Conservation (phyloP, 2,329 filamentous ascomycete genomes). For the Hortaea werneckii region DNA sequence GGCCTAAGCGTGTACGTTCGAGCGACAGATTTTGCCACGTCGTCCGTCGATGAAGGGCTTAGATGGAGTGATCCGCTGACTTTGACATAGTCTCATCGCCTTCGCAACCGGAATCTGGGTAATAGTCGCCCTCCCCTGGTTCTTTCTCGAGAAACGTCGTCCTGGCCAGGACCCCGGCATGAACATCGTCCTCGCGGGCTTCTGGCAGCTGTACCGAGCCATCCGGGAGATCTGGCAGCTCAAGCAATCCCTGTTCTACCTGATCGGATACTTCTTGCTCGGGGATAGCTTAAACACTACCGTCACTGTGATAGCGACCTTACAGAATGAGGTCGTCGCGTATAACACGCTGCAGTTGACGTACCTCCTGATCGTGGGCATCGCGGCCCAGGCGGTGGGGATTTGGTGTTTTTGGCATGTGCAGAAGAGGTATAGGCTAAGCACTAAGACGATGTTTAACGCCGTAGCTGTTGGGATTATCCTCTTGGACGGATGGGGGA, state of each 20-base stretch:
- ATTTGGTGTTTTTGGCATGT: constrained; percentile 50
- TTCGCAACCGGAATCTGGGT: constrained; percentile 57
- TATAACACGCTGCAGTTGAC: constrained; percentile 57
- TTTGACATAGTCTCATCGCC: constrained; percentile 40
- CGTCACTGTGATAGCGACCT: constrained; percentile 55
- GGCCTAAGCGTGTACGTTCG: constrained; percentile 52
- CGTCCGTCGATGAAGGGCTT: no score
- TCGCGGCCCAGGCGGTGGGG: constrained; percentile 51
- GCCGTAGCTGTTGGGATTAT: constrained; percentile 52
- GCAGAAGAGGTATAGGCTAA: constrained; percentile 49
- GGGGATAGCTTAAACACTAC: constrained; percentile 63
- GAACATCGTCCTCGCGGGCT: constrained; percentile 47
- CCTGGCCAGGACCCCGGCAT: constrained; percentile 46
- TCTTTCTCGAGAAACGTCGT: constrained; percentile 52
- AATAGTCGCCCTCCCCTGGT: constrained; percentile 55
- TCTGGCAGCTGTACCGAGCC: constrained; percentile 53
- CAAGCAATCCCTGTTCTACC: constrained; percentile 55
- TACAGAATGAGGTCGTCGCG: constrained; percentile 55
- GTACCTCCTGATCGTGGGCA: constrained; percentile 57
- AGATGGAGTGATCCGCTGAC: no score
- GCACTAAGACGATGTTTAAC: constrained; percentile 61
- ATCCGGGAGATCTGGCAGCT: constrained; percentile 51
- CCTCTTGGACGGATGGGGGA: constrained; percentile 49
- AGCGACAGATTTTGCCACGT: no score
- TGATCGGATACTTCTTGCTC: constrained; percentile 56